A percentile compares a stretch with the other conserved stretches of the same genome.
Conservation (phyloP, 305 asterid species). For the Fraxinus xanthoxyloides region DNA sequence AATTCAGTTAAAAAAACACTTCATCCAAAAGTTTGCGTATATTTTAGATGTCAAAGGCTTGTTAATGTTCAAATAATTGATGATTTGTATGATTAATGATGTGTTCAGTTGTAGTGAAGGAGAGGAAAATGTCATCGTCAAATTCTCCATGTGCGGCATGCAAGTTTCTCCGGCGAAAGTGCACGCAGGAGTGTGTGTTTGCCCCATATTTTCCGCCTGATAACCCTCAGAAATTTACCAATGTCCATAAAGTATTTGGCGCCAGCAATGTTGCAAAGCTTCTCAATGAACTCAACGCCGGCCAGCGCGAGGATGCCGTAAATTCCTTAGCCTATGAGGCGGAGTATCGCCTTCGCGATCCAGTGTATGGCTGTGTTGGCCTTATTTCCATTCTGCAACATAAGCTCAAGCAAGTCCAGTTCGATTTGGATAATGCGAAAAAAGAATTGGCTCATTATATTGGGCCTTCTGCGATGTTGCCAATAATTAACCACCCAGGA, state of each 20-base stretch:
- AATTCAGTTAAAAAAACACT: neutral
- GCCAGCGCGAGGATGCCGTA: slow-evolving; percentile 79
- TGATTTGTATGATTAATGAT: slow-evolving; percentile 10
- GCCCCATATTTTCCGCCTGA: slow-evolving; percentile 90
- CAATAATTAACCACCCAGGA: slow-evolving; percentile 39
- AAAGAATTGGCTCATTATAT: slow-evolving; percentile 62
- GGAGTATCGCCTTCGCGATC: slow-evolving; percentile 66
- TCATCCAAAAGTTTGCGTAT: neutral
- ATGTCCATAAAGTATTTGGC: slow-evolving; percentile 80
- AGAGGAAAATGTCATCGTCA: slow-evolving; percentile 62
- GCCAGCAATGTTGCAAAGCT: slow-evolving; percentile 81
- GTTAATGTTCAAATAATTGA: neutral
- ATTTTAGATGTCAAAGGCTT: neutral
- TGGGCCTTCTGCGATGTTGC: slow-evolving; percentile 60
- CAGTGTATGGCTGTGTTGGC: slow-evolving; percentile 93
- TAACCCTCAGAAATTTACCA: slow-evolving; percentile 68
- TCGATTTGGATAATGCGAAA: slow-evolving; percentile 53
- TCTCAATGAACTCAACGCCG: slow-evolving; percentile 53
- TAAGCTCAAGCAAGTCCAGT: slow-evolving; percentile 51
- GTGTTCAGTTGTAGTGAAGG: slow-evolving; percentile 19
- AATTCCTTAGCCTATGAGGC: slow-evolving; percentile 83
- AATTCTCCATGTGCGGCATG: slow-evolving; percentile 94
- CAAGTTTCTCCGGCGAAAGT: slow-evolving; percentile 72
- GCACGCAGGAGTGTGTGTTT: slow-evolving; percentile 84
- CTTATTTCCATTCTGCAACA: slow-evolving; percentile 75